Evolutionary conservation across 148 eudicot species (phyloP), one percentile per base, ranked within the genome.

Genomic region (Chenopodium berlandieri): DNA sequence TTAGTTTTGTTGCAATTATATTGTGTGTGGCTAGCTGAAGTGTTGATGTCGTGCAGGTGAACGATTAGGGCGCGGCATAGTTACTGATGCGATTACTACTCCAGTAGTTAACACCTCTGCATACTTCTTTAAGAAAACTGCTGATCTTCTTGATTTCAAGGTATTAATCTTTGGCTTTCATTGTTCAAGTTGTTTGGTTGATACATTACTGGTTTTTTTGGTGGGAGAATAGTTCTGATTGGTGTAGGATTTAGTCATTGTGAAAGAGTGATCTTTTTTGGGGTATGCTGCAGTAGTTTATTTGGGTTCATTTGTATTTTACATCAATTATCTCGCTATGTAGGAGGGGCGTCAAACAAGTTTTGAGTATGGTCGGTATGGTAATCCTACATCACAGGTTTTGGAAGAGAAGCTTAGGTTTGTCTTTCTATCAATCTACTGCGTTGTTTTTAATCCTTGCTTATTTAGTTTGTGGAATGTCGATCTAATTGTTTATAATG

Each of bases 21-120:
- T 32, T 32, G 75, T 69, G 32, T 12, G 23, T 48, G n/a, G 4
- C 48, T 67, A 77, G 60, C 37, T 77, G 46, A 69, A 60, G 2
- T 63, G 34, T 56, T 68, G 48, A 40, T 62, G 48, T 71, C 22
- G 13, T 63, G 64, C 87, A 93, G 95, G 98, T 86, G 98, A 95
- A 87, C 89, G 95, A 84, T 81, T 93, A 83, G 98, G 97, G 75
- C 95, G 98, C 19, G 89, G 92, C 71, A 90, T 93, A 68, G 96
- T 84, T 78, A 90, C 93, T 76, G 98, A 95, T 91, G 97, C 98
- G 14, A 93, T 95, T 78, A 93, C 98, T 86, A 93, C 98, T 65
- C 98, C 98, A 34, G 91, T 95, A 79, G 92, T 93, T 75, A 91
- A 92, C 70, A 95, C 98, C 77, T 89, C 96, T 87, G 98, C 98